These are phyloP conservation scores for Setaria viridis DNA, from an alignment of 202 grass and related monocot species.

Conservation along the genomic window DNA sequence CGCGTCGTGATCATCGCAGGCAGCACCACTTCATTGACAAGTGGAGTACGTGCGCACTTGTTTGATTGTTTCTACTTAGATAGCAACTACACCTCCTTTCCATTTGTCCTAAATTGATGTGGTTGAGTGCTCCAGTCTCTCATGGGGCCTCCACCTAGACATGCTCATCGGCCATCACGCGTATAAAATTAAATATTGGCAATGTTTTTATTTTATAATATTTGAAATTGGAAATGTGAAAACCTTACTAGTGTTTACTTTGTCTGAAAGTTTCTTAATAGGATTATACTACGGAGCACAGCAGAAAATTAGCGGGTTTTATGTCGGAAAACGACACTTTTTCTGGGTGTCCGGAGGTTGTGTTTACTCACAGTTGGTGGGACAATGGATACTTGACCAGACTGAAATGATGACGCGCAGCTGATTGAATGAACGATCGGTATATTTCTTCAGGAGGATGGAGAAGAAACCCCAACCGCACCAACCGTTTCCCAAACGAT, in stretches of 20 bases:
- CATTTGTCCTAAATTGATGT: background rate
- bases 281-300: background rate
- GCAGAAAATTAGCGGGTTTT: background rate
- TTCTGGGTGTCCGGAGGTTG: background rate
- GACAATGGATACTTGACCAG: background rate
- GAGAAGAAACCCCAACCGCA: background rate
- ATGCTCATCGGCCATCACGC: background rate
- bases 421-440: background rate
- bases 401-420: background rate
- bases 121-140: background rate
- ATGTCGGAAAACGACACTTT: background rate
- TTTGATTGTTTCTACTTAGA: background rate
- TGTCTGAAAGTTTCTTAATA: background rate
- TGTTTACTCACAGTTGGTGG: background rate
- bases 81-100: no score
- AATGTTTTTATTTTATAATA: no score
- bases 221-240: background rate
- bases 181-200: no score
- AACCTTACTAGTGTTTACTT: background rate
- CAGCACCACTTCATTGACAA: constrained; percentile 26
- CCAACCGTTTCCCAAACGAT: constrained; percentile 17
- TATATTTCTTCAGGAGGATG: background rate
- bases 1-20: constrained; percentile 15
- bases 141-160: background rate
- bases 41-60: constrained; percentile 43